These are phyloP conservation scores for Suillus fuscotomentosus DNA, from an alignment of 768 basidiomycete genomes.

Conservation along the genomic window DNA sequence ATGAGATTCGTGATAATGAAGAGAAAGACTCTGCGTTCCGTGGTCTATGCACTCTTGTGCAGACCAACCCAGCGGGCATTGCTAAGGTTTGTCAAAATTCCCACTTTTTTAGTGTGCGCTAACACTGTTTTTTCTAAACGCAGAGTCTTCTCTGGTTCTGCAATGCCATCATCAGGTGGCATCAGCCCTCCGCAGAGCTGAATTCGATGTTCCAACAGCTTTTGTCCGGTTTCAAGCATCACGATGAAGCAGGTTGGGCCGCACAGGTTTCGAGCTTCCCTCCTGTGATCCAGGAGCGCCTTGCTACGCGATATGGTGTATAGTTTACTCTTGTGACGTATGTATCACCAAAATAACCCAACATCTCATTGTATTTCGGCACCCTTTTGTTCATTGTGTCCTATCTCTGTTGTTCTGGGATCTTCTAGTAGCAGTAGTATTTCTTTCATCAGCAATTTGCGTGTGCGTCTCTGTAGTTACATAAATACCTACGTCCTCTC, in stretches of 20 bases:
- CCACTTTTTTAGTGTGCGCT: neutral
- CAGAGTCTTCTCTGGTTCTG: slow-evolving; percentile 97
- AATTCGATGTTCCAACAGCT: slow-evolving; percentile 94
- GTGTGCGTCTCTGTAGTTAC: slow-evolving; percentile 29
- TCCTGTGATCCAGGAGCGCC: slow-evolving; percentile 82
- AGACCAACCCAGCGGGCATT: slow-evolving; percentile 91
- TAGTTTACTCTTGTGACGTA: slow-evolving; percentile 31
- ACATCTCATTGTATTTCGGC: slow-evolving; percentile 11
- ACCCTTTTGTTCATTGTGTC: slow-evolving; percentile 26
- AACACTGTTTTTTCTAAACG: slow-evolving; percentile 1
- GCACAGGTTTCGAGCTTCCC: slow-evolving; percentile 83
- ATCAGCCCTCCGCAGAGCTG: slow-evolving; percentile 85
- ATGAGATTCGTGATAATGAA: slow-evolving; percentile 98
- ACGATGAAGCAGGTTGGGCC: slow-evolving; percentile 83
- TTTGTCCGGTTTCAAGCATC: slow-evolving; percentile 85
- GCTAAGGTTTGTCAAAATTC: slow-evolving; percentile 64
- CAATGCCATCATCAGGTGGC: slow-evolving; percentile 96
- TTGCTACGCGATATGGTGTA: slow-evolving; percentile 85
- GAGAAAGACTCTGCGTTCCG: slow-evolving; percentile 99
- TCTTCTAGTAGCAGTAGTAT: slow-evolving; percentile 28
- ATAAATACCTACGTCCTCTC: slow-evolving; percentile 23
- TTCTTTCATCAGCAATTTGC: slow-evolving; percentile 9
- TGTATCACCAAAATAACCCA: slow-evolving; percentile 12
- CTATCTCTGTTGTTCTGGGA: slow-evolving; percentile 8
- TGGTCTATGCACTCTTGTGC: slow-evolving; percentile 93